A percentile compares a stretch with the other conserved stretches of the same genome.
Conservation (phyloP, 768 basidiomycete species). For the Calocybe indica region DNA sequence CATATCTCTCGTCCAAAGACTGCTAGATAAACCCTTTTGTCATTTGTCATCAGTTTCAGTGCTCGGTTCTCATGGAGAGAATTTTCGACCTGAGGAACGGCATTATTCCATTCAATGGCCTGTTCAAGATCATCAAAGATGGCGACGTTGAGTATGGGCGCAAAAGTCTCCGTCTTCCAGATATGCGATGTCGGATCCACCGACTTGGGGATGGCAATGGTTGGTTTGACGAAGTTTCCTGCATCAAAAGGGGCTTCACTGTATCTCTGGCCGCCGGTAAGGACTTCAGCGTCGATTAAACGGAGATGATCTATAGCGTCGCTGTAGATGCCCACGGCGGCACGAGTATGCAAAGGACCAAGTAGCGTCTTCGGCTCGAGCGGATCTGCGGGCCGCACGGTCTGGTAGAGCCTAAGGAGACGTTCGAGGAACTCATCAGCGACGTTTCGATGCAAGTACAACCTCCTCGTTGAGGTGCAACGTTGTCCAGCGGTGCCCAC, state of each 20-base stretch:
- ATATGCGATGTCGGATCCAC: conserved; percentile 46
- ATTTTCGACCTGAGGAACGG: conserved; percentile 62
- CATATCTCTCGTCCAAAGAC: conserved; percentile 85
- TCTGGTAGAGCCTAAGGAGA: conserved; percentile 67
- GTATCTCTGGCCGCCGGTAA: conserved; percentile 66
- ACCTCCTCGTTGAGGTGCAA: conserved; percentile 89
- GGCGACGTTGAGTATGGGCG: conserved; percentile 82
- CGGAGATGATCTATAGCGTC: conserved; percentile 56
- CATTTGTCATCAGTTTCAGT: conserved; percentile 7
- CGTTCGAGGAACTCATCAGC: conserved; percentile 70
- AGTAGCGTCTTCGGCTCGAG: conserved; percentile 67
- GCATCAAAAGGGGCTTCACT: conserved; percentile 40
- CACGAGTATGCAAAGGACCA: conserved; percentile 78
- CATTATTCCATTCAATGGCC: conserved; percentile 88
- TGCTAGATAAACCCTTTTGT: conserved; percentile 75
- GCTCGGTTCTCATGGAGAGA: conserved; percentile 7
- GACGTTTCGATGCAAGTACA: conserved; percentile 82
- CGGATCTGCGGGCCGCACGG: conserved; percentile 80
- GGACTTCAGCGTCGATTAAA: conserved; percentile 64
- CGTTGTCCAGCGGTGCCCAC: conserved; percentile 74
- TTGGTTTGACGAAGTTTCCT: conserved; percentile 90
- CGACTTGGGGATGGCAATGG: conserved; percentile 67
- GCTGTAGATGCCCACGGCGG: conserved; percentile 62
- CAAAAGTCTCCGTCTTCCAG: conserved; percentile 82
- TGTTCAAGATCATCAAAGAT: conserved; percentile 83